Percentiles rank a stretch among this genome's conserved stretches.
These are phyloP conservation scores for Leccinum barrowsii DNA, from an alignment of 768 basidiomycete species.

Conservation along the genomic window DNA sequence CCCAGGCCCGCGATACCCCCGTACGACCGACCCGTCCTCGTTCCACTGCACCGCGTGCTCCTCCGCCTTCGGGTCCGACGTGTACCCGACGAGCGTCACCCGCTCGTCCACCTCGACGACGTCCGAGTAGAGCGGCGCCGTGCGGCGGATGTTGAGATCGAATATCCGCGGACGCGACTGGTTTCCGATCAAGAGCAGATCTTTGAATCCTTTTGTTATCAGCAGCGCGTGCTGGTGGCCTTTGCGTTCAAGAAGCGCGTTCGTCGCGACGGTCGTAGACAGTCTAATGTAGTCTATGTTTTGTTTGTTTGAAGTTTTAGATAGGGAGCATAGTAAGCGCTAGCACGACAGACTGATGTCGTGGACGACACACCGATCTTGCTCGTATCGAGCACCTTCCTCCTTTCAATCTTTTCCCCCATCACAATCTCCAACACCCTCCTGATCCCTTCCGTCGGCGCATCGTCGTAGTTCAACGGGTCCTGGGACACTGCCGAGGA, in stretches of 20 bases:
- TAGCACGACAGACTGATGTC: too few relatives aligned
- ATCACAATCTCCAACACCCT: constrained; percentile 78
- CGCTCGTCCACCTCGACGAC: constrained; percentile 77
- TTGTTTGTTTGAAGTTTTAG: background rate
- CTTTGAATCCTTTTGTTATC: constrained; percentile 89
- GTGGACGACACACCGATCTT: constrained; percentile 63
- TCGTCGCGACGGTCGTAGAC: constrained; percentile 94
- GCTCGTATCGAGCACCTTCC: constrained; percentile 62
- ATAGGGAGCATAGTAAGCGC: background rate
- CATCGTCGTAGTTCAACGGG: constrained; percentile 82
- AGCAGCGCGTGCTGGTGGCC: constrained; percentile 88
- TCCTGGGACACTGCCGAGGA: constrained; percentile 75
- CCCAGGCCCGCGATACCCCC: constrained; percentile 73
- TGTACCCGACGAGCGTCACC: constrained; percentile 91
- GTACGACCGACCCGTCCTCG: constrained; percentile 58
- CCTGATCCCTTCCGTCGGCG: constrained; percentile 91
- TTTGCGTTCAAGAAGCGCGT: constrained; percentile 91
- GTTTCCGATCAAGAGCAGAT: constrained; percentile 90
- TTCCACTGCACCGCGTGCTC: constrained; percentile 76
- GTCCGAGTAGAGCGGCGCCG: constrained; percentile 69
- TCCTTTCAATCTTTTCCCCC: constrained; percentile 64
- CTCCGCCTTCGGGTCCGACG: constrained; percentile 80
- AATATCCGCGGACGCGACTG: constrained; percentile 95
- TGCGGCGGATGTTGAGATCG: constrained; percentile 84
- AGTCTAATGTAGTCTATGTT: constrained; percentile 80